Evolutionary conservation across 2,329 filamentous ascomycete genomes (phyloP).

Genomic region (Fusarium gaditjirri): DNA sequence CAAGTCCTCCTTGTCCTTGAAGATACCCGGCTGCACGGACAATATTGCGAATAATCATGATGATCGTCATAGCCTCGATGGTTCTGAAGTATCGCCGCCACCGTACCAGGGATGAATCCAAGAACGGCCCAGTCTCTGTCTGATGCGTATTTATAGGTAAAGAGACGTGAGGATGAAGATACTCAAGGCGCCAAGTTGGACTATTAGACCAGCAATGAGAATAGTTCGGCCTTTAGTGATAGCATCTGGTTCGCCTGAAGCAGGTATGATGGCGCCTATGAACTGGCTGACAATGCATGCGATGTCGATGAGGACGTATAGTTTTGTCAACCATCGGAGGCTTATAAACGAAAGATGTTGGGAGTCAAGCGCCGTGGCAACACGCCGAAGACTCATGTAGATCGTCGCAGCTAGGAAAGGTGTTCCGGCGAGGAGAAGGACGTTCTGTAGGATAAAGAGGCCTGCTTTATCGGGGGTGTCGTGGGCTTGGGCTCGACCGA

Average conservation of each 20-base stretch:
- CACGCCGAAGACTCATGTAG: slow-evolving; percentile 17
- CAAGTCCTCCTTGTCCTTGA: slow-evolving; percentile 53
- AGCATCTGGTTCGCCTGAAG: slow-evolving; percentile 4
- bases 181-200: neutral
- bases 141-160: neutral
- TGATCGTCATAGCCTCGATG: slow-evolving; percentile 47
- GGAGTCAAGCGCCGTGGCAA: slow-evolving; percentile 3
- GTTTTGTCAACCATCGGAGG: slow-evolving; percentile 10
- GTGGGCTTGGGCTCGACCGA: neutral
- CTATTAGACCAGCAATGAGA: slow-evolving; percentile 5
- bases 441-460: slow-evolving; percentile 1
- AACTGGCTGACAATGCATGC: slow-evolving; percentile 8
- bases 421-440: slow-evolving; percentile 14
- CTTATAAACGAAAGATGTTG: slow-evolving; percentile 5
- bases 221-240: slow-evolving; percentile 1
- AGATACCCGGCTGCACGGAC: slow-evolving; percentile 61
- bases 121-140: slow-evolving; percentile 4
- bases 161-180: slow-evolving; percentile 2
- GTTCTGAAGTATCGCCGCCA: slow-evolving; percentile 48
- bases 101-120: slow-evolving; percentile 24
- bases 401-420: slow-evolving; percentile 24
- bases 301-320: neutral
- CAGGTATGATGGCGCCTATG: slow-evolving; percentile 17
- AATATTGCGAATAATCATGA: slow-evolving; percentile 58
- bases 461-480: neutral